Evolutionary conservation across 2,329 filamentous ascomycete genomes (phyloP), one percentile per base, ranked within the genome.

Genomic region (Colletotrichum sansevieriae): DNA sequence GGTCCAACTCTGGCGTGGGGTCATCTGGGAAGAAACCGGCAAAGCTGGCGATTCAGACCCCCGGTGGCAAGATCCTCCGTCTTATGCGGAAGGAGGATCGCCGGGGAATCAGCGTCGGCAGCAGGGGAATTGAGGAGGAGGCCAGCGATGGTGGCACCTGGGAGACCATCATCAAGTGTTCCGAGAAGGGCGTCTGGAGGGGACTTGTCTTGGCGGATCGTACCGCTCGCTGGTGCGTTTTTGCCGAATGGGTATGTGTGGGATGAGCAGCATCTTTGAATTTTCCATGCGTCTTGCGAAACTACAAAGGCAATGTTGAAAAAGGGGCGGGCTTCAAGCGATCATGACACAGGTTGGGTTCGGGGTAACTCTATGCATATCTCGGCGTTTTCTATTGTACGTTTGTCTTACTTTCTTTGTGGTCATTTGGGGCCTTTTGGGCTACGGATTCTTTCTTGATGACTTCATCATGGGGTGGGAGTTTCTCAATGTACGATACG

Each of bases 21-120:
- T 84, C 83, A 37, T 83, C 86, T 44, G 85, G 85, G 29, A 89
- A 90, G 76, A 99, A 99, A 79, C 95, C 96, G 2, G 96, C 96
- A 5, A 99, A 99, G 80, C 81, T 99, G 62, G 96, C 96, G 0
- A 95, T 99, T 64, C 96, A 99, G 80, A 94, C 92, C 6, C 96
- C 96, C 0, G 92, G 91, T 35, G 96, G 97, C 70, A 98, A 98
- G 83, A 98, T 99, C 73, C 87, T 98, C 68, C 86, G 96, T 61
- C 84, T 97, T 76, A 94, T 94, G 84, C 86, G 92, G 73, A 95
- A 95, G 83, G 92, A 90, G 74, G 91, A 94, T 71, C 85, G 87
- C 74, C 87, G 85, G 76, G 84, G 83, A 63, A 82, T 84, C 70
- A 85, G 82, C 54, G 82, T 83, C 25, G 83, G 82, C 52, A 79